Percentiles rank a stretch among this genome's conserved stretches.
These are phyloP conservation scores for Arxiozyma bovina DNA, from an alignment of 1,139 yeast species.

Conservation along the genomic window DNA sequence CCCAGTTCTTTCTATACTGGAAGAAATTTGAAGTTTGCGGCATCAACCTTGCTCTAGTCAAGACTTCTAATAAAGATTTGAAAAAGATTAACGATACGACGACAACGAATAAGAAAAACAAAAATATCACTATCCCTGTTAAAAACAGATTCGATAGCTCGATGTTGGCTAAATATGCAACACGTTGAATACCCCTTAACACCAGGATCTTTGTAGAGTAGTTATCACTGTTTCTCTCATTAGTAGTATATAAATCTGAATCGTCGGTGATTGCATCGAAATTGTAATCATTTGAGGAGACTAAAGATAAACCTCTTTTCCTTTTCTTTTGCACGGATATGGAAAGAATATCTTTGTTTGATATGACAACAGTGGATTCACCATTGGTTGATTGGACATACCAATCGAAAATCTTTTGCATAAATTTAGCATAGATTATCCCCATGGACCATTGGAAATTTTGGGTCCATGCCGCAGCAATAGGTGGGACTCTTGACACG, in stretches of 20 bases:
- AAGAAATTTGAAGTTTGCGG: constrained; percentile 50
- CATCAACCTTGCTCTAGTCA: constrained; percentile 52
- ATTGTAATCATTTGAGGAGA: constrained; percentile 33
- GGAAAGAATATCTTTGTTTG: constrained; percentile 47
- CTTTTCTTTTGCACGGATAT: constrained; percentile 66
- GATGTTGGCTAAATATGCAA: constrained; percentile 72
- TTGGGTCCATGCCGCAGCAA: constrained; percentile 97
- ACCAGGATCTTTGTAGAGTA: constrained; percentile 59
- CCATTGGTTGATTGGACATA: constrained; percentile 97
- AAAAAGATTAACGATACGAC: constrained; percentile 56
- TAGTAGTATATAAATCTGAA: constrained; percentile 53
- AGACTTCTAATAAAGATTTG: constrained; percentile 67
- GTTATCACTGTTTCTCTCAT: constrained; percentile 48
- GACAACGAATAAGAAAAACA: constrained; percentile 69
- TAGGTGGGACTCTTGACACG: constrained; percentile 85
- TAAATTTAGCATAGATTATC: constrained; percentile 65
- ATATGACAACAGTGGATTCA: constrained; percentile 60
- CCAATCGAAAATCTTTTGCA: constrained; percentile 87
- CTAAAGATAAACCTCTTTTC: constrained; percentile 26
- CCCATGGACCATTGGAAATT: constrained; percentile 97
- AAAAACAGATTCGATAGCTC: constrained; percentile 80
- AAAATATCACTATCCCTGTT: constrained; percentile 76
- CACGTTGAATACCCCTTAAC: constrained; percentile 86
- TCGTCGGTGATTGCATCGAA: constrained; percentile 44
- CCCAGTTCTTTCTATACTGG: constrained; percentile 78